Conservation (phyloP, 2,329 filamentous ascomycete genomes). For the Ceratocystis eucalypticola region DNA sequence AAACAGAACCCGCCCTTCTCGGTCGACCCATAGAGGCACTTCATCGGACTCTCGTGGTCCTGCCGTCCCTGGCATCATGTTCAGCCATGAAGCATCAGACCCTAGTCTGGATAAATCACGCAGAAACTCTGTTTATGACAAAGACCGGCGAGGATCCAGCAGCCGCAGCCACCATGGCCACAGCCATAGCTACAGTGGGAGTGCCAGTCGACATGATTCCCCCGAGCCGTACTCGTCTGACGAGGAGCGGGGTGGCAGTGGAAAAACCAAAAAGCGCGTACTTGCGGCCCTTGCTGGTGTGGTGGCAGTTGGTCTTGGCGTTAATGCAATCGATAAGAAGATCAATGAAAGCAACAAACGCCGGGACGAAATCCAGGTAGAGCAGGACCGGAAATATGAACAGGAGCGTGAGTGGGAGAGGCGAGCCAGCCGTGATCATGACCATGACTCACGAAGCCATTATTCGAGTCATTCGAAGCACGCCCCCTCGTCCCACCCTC, state of each 20-base stretch:
- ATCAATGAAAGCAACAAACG: constrained; percentile 29
- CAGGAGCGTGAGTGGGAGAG: constrained; percentile 5
- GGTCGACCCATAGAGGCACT: constrained; percentile 31
- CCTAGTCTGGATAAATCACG: constrained; percentile 26
- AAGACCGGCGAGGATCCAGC: background rate
- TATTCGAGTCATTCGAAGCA: constrained; percentile 10
- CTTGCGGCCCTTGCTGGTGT: constrained; percentile 41
- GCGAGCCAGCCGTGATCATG: background rate
- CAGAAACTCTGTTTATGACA: constrained; percentile 19
- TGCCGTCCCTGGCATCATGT: constrained; percentile 40
- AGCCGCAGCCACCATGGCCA: constrained; percentile 23
- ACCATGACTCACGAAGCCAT: background rate
- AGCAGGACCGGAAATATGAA: constrained; percentile 1
- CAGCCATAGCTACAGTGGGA: constrained; percentile 21
- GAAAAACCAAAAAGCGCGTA: constrained; percentile 26
- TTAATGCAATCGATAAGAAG: constrained; percentile 36
- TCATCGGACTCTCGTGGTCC: constrained; percentile 22
- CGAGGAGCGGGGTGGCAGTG: constrained; percentile 21
- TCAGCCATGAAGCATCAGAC: constrained; percentile 37
- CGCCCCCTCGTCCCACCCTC: background rate
- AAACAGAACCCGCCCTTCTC: constrained; percentile 22
- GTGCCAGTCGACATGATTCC: constrained; percentile 11
- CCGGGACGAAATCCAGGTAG: constrained; percentile 21
- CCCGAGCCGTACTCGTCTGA: constrained; percentile 8
- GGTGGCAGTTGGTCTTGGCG: constrained; percentile 41